Conservation (phyloP, 1,284 basidiomycete species). For the Ustilago curta region DNA sequence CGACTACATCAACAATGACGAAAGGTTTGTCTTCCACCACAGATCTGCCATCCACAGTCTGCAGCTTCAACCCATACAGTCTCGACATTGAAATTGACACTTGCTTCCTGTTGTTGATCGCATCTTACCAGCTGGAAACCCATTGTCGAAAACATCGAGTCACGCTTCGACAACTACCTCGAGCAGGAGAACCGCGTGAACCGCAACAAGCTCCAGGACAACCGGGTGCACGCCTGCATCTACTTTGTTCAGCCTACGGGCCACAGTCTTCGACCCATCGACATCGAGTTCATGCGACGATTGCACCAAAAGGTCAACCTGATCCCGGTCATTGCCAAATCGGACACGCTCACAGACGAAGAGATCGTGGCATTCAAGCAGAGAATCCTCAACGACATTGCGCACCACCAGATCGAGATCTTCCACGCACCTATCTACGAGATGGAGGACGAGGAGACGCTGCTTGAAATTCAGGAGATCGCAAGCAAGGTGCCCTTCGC, state of each 20-base stretch:
- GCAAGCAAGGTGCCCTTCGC: constrained; percentile 67
- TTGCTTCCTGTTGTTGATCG: neutral
- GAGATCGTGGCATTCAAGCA: constrained; percentile 66
- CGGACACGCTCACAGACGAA: constrained; percentile 66
- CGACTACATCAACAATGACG: constrained; percentile 68
- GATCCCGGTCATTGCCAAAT: constrained; percentile 69
- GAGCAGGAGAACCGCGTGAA: constrained; percentile 69
- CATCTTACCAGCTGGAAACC: constrained; percentile 62
- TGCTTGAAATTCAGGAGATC: constrained; percentile 67
- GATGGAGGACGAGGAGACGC: constrained; percentile 67
- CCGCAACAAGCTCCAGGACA: constrained; percentile 67
- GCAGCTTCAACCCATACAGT: neutral
- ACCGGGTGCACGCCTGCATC: constrained; percentile 68
- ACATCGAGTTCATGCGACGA: constrained; percentile 68
- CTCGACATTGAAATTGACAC: neutral
- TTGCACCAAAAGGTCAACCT: constrained; percentile 68
- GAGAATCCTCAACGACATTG: constrained; percentile 66
- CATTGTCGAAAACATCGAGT: constrained; percentile 68
- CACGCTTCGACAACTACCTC: constrained; percentile 67
- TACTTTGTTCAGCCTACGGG: constrained; percentile 69
- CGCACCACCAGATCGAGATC: constrained; percentile 67
- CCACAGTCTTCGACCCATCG: constrained; percentile 66
- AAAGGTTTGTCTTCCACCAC: constrained; percentile 40
- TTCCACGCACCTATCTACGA: constrained; percentile 65
- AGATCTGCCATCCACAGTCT: neutral